Evolutionary conservation across 73 alveolate species (phyloP).

Genomic region (Symbiodinium pilosum): DNA sequence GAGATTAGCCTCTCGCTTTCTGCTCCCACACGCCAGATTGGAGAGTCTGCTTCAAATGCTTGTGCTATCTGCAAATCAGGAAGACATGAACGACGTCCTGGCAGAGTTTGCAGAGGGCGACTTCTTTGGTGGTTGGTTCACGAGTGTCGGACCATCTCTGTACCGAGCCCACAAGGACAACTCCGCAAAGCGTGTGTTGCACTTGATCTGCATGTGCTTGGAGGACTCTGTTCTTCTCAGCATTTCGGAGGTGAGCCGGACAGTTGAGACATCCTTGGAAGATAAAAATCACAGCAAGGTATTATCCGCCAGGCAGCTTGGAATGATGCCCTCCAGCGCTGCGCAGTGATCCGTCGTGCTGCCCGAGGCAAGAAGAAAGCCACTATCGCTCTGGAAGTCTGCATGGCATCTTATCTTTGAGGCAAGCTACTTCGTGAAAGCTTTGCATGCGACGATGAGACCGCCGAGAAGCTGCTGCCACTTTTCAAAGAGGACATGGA

Average conservation of each 20-base stretch:
- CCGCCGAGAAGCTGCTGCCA: constrained; percentile 57
- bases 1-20: no score
- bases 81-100: constrained; percentile 24
- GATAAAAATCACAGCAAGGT: neutral
- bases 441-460: constrained; percentile 42
- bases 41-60: neutral
- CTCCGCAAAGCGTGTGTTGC: neutral
- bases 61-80: constrained; percentile 36
- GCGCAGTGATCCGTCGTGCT: constrained; percentile 30
- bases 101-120: constrained; percentile 65
- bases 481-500: constrained; percentile 59
- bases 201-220: neutral
- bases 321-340: constrained; percentile 12
- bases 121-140: constrained; percentile 39
- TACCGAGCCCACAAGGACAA: neutral
- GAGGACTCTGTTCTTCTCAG: neutral
- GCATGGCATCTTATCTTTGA: neutral
- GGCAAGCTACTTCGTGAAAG: constrained; percentile 36
- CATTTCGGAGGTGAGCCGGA: neutral
- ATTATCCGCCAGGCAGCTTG: neutral
- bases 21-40: neutral
- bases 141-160: neutral
- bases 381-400: no score
- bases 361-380: constrained; percentile 44
- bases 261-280: neutral